Evolutionary conservation across 2,329 filamentous ascomycete species (phyloP), one percentile per base, ranked within the genome.

Genomic region (Stagonosporopsis cucurbitacearum): DNA sequence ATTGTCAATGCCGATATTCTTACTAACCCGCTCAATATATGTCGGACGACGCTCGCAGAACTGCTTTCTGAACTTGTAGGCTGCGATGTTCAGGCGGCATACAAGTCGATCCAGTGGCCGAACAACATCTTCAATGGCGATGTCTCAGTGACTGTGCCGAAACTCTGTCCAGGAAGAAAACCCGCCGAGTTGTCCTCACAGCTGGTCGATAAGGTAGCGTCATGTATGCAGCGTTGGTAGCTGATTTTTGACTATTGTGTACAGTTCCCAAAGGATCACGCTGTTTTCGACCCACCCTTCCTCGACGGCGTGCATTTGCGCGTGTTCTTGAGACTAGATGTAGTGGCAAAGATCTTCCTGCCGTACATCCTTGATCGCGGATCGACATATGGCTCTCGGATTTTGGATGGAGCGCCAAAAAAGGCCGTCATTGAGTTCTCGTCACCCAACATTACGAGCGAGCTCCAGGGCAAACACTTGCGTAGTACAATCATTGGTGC

Each of bases 361-460:
- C 87, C 88, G 28, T 81, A 84, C 62, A 86, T 91, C 57, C 81
- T 85, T 25, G 75, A 80, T 39, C 80, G 81, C 37, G 81, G 81
- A 44, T 57, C 68, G 2, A 73, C 75, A 5, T 92, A 84, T 61
- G 88, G 88, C 86, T 67, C 77, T 79, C 40, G 71, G 77, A 19
- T 79, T 84, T 65, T 82, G 2, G 79, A 77, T 41, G 74, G 79
- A 53, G 81, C 78, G 54, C 77, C 77, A 54, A 88, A 87, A 76
- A 81, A 80, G 56, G 69, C 83, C 3, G 80, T 91, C 28, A 80
- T 91, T 60, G 89, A 91, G 65, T 91, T 91, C 67, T 90, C 87
- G 1, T 90, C 88, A 0, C 89, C 89, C 26, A 91, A 91, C 68
- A 89, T 91, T 51, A 87, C 88, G 26, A 90, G 88, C 72, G 88